Evolutionary conservation across 192 early-diverging fungal species (phyloP), one percentile per base, ranked within the genome.

Genomic region (Coemansia sp.): DNA sequence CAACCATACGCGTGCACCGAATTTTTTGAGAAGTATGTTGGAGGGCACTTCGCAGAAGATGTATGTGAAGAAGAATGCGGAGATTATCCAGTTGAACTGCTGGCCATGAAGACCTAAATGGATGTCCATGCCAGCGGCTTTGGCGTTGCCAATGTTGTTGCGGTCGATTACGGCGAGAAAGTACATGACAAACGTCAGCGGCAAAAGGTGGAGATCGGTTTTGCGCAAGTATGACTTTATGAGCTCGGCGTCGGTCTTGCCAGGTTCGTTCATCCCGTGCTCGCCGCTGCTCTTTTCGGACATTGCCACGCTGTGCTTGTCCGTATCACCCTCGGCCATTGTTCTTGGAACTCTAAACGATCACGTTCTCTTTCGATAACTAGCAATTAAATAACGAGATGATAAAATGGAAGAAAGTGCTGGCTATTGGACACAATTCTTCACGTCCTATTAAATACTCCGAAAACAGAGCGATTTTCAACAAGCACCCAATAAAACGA

Each of bases 1-100:
- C 20, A 83, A 56, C 82, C 82, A 83, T 6, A 66, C n/a, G 0
- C 70, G 66, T 8, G 82, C 70, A 5, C 68, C 67, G 21, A 66
- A 42, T 10, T 36, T 40, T 51, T 85, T 83, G 26, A 88, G 66
- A 23, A 79, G 18, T 15, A 84, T 62, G 83, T 88, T 89, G 26
- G 83, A 76, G 9, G 87, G 87, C 48, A 88, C 69, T 58, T 88
- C 86, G 67, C 69, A 87, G 34, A 86, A 61, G n/a, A 88, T 81
- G 65, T 87, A 85, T 8, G 75, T 82, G 51, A 87, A 76, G 76
- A 87, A 88, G 73, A 87, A 86, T 0, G 73, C 67, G 10, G 87
- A 84, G 0, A 86, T 36, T 50, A 80, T 58, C 80, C 84, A 82
- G 63, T 84, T 82, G 71, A 82, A 86, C 64, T 83, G 61, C 14